phyloP scores from a whole-genome alignment of 306 rosid species.

The Morella rubra region DNA sequence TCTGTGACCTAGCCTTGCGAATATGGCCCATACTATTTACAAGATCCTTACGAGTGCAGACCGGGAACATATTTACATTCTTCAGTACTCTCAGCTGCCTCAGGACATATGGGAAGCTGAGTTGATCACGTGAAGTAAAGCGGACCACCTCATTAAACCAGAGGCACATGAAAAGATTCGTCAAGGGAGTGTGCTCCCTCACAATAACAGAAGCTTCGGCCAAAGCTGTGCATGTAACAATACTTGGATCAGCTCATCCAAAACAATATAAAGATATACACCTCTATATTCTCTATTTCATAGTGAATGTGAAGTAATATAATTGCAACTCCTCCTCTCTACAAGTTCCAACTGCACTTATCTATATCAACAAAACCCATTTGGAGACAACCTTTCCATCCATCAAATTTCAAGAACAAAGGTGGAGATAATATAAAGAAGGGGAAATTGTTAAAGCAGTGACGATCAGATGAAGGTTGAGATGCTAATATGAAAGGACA shows the following conservation, averaged over 20 bases:
- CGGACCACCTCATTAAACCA: slow-evolving; percentile 96
- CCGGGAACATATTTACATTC: slow-evolving; percentile 71
- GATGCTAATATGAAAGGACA: background rate
- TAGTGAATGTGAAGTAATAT: too few relatives aligned
- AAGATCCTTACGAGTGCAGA: slow-evolving; percentile 90
- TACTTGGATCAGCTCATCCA: background rate
- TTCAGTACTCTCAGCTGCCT: slow-evolving; percentile 73
- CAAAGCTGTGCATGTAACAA: slow-evolving; percentile 62
- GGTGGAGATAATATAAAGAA: too few relatives aligned
- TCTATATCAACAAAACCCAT: background rate
- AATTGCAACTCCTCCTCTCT: background rate
- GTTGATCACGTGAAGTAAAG: slow-evolving; percentile 91
- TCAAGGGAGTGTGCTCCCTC: slow-evolving; percentile 68
- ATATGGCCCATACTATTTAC: slow-evolving; percentile 93
- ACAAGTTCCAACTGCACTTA: background rate
- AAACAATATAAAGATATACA: background rate
- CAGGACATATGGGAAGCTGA: slow-evolving; percentile 84
- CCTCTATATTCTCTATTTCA: too few relatives aligned
- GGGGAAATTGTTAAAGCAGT: background rate
- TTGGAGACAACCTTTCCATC: background rate
- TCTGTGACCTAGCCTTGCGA: slow-evolving; percentile 84
- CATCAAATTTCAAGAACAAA: background rate
- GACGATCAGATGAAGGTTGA: background rate
- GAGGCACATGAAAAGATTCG: slow-evolving; percentile 71
- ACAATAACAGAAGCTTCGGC: slow-evolving; percentile 90